Percentiles rank a stretch among this genome's conserved stretches.
These are phyloP conservation scores for Periconia digitata DNA, from an alignment of 2,329 filamentous ascomycete genomes.

Conservation along the genomic window DNA sequence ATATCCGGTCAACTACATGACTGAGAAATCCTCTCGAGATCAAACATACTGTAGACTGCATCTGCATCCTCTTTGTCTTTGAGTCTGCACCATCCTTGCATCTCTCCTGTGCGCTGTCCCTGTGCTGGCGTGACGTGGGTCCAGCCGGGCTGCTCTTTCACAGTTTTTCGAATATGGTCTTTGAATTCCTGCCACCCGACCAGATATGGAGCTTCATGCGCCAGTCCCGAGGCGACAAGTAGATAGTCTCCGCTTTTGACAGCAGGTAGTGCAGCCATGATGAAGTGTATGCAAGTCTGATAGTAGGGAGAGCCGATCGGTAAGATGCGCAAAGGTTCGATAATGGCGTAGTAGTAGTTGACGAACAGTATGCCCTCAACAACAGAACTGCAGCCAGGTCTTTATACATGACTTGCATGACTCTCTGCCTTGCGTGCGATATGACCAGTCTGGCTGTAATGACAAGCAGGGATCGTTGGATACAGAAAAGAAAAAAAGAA, in stretches of 20 bases:
- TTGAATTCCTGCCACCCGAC: constrained; percentile 42
- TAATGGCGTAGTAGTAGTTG: too few relatives aligned
- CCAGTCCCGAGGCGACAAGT: constrained; percentile 30
- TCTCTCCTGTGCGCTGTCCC: constrained; percentile 29
- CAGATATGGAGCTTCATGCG: constrained; percentile 29
- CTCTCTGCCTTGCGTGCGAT: too few relatives aligned
- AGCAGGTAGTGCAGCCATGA: constrained; percentile 14
- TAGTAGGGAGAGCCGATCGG: too few relatives aligned
- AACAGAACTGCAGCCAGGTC: neutral
- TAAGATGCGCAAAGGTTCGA: too few relatives aligned
- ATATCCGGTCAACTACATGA: neutral
- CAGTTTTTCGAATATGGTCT: constrained; percentile 35
- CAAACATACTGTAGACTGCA: constrained; percentile 33
- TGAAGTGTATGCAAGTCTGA: neutral
- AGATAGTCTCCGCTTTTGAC: constrained; percentile 29
- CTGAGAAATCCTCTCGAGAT: neutral
- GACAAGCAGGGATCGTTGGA: neutral
- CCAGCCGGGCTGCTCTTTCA: constrained; percentile 42
- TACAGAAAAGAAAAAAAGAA: neutral
- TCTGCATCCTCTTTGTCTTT: constrained; percentile 37
- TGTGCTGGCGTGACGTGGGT: constrained; percentile 28
- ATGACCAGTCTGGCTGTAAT: neutral
- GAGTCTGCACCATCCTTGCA: constrained; percentile 41
- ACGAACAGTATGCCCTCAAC: too few relatives aligned
- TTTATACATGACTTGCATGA: neutral